A percentile compares a stretch with the other conserved stretches of the same genome.
phyloP scores from a whole-genome alignment of 164 flowering plant genomes.

The Paratinospora sagittata region DNA sequence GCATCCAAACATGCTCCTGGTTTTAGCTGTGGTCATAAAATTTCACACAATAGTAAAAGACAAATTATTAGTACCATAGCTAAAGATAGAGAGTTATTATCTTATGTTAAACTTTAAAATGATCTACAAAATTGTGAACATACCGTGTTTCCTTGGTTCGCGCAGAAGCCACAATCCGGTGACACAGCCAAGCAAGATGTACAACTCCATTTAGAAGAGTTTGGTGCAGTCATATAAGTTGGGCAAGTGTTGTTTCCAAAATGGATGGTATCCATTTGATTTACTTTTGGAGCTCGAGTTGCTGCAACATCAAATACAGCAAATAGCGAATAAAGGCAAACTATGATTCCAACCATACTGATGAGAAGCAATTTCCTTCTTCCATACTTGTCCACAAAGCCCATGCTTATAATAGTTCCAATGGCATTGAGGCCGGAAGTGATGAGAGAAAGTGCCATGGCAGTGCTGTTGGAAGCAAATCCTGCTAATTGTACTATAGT shows the following conservation, averaged over 20 bases:
- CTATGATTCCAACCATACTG: constrained; percentile 55
- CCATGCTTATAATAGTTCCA: constrained; percentile 69
- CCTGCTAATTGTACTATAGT: constrained; percentile 25
- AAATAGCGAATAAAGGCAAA: constrained; percentile 32
- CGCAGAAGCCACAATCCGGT: constrained; percentile 57
- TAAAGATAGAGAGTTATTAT: not conserved
- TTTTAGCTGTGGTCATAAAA: constrained; percentile 27
- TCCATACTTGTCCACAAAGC: constrained; percentile 60
- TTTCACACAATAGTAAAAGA: not conserved
- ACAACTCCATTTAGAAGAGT: constrained; percentile 58
- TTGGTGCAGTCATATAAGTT: constrained; percentile 18
- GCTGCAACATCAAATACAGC: constrained; percentile 42
- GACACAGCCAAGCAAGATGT: constrained; percentile 52
- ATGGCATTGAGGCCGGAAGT: constrained; percentile 74
- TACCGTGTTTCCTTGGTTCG: constrained; percentile 32
- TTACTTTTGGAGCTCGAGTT: constrained; percentile 39
- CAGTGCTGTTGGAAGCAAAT: constrained; percentile 65
- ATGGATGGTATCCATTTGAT: constrained; percentile 30
- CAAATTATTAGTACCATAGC: not conserved
- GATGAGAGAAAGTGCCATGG: constrained; percentile 68
- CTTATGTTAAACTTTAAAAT: not conserved
- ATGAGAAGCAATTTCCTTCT: constrained; percentile 59
- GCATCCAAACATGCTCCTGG: constrained; percentile 71
- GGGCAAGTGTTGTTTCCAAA: constrained; percentile 65
- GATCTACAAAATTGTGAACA: too few relatives aligned